A percentile compares a stretch with the other conserved stretches of the same genome.
phyloP scores from a whole-genome alignment of 768 basidiomycete genomes.

The Russula sp. region DNA sequence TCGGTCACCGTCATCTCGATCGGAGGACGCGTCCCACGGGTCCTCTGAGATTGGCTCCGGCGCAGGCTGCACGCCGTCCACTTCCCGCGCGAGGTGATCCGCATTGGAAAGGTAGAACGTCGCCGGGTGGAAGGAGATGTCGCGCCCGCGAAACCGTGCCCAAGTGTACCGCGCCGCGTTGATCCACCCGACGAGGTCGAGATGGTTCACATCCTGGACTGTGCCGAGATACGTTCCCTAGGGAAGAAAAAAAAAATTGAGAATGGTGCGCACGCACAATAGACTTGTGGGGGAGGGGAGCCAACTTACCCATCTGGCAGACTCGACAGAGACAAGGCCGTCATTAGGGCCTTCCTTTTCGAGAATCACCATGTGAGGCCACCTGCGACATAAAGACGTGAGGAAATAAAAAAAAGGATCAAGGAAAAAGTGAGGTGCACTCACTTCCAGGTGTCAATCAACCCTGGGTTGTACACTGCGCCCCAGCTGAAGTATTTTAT shows the following conservation, averaged over 20 bases:
- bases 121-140: constrained; percentile 86
- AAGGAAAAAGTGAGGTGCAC: constrained; percentile 19
- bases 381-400: background rate
- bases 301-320: constrained; percentile 74
- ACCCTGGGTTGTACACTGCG: constrained; percentile 78
- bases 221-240: constrained; percentile 95
- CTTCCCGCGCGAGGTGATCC: constrained; percentile 69
- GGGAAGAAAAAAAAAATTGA: background rate
- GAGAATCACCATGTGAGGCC: constrained; percentile 42
- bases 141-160: constrained; percentile 80
- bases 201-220: constrained; percentile 81
- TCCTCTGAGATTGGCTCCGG: constrained; percentile 14
- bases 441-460: constrained; percentile 84
- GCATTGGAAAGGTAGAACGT: constrained; percentile 85
- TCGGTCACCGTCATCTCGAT: constrained; percentile 7
- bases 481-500: constrained; percentile 96
- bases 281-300: constrained; percentile 1
- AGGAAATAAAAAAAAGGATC: background rate
- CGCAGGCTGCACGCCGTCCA: constrained; percentile 45
- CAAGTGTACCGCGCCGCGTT: constrained; percentile 84
- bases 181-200: constrained; percentile 92
- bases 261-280: background rate
- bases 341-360: constrained; percentile 94
- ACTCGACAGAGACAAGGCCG: constrained; percentile 86
- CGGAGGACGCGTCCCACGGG: constrained; percentile 23